These are phyloP conservation scores for Stentor roeselii DNA, from an alignment of 73 alveolate genomes.

Conservation along the genomic window DNA sequence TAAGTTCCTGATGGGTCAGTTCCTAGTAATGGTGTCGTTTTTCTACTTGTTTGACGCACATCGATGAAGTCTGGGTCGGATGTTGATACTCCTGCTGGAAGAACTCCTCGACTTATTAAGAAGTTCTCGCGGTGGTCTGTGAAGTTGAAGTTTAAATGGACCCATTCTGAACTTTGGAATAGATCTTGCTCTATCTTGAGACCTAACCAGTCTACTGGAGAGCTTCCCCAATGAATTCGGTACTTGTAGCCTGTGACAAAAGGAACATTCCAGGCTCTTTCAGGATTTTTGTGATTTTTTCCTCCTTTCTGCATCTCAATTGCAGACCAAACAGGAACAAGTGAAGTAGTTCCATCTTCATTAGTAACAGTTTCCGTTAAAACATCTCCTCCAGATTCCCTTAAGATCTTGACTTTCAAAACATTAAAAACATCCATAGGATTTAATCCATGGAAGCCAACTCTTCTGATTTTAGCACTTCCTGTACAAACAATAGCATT, in stretches of 20 bases:
- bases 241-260: conserved; percentile 36
- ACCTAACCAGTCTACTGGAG: conserved; percentile 34
- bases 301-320: not conserved
- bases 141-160: not conserved
- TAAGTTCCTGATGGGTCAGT: conserved; percentile 25
- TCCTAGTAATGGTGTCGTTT: not conserved
- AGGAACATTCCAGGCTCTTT: conserved; percentile 6
- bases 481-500: not conserved
- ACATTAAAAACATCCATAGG: not conserved
- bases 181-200: not conserved
- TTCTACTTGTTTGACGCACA: not conserved
- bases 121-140: conserved; percentile 27
- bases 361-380: not conserved
- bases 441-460: not conserved
- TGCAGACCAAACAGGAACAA: not conserved
- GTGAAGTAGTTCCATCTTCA: not conserved
- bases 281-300: not conserved
- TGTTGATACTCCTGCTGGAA: not conserved
- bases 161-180: not conserved
- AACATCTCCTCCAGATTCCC: not conserved
- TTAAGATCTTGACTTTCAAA: not conserved
- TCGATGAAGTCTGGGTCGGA: not conserved
- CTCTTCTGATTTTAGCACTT: not conserved
- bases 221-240: conserved; percentile 39
- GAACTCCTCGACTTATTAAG: not conserved